Conservation (phyloP, 2,329 filamentous ascomycete species). For the Microcyclospora pomicola region DNA sequence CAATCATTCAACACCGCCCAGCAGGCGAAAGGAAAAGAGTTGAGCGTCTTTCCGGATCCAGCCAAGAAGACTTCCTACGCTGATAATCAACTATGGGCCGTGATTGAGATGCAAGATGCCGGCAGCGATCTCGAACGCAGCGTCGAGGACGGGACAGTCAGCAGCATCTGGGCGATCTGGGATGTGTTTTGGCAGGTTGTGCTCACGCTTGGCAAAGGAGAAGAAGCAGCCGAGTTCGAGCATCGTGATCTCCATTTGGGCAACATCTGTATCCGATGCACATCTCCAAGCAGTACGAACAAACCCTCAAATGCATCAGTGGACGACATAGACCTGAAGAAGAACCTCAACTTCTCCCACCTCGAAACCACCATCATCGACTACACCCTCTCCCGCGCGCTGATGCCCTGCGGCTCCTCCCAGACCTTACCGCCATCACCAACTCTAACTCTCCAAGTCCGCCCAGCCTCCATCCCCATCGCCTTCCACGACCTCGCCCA, state of each 20-base stretch:
- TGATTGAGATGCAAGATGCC: conserved; percentile 53
- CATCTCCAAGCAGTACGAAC: background rate
- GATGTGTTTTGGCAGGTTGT: conserved; percentile 57
- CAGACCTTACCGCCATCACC: too few species aligned
- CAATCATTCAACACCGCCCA: conserved; percentile 30
- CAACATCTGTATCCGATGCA: conserved; percentile 44
- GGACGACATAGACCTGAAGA: conserved; percentile 13
- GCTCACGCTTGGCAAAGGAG: conserved; percentile 46
- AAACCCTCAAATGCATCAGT: conserved; percentile 5
- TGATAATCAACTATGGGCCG: conserved; percentile 46
- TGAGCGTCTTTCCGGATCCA: conserved; percentile 43
- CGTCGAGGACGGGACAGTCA: conserved; percentile 21
- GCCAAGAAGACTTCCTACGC: conserved; percentile 39
- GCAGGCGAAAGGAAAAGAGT: conserved; percentile 25
- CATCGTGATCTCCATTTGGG: conserved; percentile 53
- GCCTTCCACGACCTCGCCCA: conserved; percentile 34
- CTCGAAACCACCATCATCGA: conserved; percentile 53
- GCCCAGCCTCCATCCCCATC: conserved; percentile 16
- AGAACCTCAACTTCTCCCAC: conserved; percentile 38
- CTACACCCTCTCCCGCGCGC: conserved; percentile 52
- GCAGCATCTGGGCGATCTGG: conserved; percentile 36
- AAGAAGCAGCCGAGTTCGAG: conserved; percentile 47
- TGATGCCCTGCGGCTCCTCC: conserved; percentile 21
- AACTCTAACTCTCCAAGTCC: conserved; percentile 1
- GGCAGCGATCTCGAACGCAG: conserved; percentile 40